Base-by-base conservation (phyloP, 2,329 filamentous ascomycete genomes). In the Ophiosphaerella narmari region DNA sequence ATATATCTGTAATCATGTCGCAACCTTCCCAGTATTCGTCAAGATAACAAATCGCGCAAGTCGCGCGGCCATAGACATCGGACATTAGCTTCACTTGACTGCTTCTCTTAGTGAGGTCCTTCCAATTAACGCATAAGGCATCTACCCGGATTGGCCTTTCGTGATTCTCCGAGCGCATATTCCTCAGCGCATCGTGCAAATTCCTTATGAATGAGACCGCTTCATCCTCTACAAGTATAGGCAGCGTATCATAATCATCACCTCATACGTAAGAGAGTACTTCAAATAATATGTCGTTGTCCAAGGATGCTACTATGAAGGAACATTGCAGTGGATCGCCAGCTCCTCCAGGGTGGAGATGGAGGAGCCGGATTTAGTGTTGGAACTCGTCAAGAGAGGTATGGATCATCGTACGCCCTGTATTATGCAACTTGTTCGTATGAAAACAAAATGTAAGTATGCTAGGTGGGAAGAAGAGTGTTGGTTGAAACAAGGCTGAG, bases 201-300 rank as follows among this genome's bases (percentile, higher is more conserved):
- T 50, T 50, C 9, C 21, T 35, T 1, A 43, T 54, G 6, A 47
- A 9, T 3, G 39, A 8, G 13, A 47, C 21, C 4, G 40, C 41
- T 23, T 50, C 33, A 8, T 49, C 36, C 1, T 16, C 45, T 16
- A 48, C 46, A 1, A 24, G 16, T n/a, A 49, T 29, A 29, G 26
- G 26, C 26, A 29, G 26, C 11, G 26, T 11, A 3, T 18, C 21
- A 46, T 2, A 29, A 2, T 26, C 18, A 13, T 45, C 39, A 13
- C 43, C 42, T 32, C 42, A 44, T 5, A 54, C 36, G 4, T 50
- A 54, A 31, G 46, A 56, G 24, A 53, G 34, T 5, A 34, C 42
- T 8, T 50, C 14, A 13, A 39, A 53, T 2, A 32, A 8, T 8
- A 39, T 46, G 5, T 50, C 11, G n/a, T 50, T 39, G n/a, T 50